Conservation (phyloP, 805 yeast species). For the Candida endomychidarum region DNA sequence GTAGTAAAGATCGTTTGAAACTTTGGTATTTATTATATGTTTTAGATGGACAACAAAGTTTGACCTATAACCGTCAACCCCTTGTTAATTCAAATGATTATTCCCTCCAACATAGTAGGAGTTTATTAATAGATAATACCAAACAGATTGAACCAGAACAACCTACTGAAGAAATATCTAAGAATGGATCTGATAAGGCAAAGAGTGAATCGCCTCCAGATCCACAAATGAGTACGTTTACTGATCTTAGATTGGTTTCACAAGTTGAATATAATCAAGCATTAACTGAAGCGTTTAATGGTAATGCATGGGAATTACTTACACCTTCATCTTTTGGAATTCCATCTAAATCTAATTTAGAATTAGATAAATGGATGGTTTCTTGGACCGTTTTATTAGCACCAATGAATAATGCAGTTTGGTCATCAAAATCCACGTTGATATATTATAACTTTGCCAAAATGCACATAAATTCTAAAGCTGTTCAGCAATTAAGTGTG, state of each 20-base stretch:
- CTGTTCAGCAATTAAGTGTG: constrained; percentile 42
- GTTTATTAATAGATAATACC: constrained; percentile 26
- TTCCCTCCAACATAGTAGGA: constrained; percentile 42
- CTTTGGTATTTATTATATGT: constrained; percentile 67
- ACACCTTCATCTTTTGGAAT: constrained; percentile 64
- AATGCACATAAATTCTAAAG: constrained; percentile 63
- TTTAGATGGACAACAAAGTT: constrained; percentile 67
- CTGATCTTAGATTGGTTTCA: constrained; percentile 61
- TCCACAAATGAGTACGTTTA: constrained; percentile 16
- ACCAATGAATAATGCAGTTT: constrained; percentile 54
- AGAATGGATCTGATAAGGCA: no score
- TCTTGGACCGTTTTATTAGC: constrained; percentile 72
- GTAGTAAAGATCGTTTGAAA: constrained; percentile 48
- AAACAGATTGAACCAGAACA: constrained; percentile 8
- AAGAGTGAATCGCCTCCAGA: constrained; percentile 9
- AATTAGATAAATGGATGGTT: constrained; percentile 76
- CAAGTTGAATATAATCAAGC: constrained; percentile 72
- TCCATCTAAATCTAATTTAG: constrained; percentile 65
- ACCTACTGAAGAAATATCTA: not conserved
- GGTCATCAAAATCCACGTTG: constrained; percentile 71
- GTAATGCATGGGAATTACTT: constrained; percentile 60
- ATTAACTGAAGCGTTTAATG: constrained; percentile 53
- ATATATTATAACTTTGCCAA: constrained; percentile 74
- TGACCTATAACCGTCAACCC: constrained; percentile 58
- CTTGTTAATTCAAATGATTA: constrained; percentile 50